Evolutionary conservation across 2,329 filamentous ascomycete genomes (phyloP).

Genomic region (Penicillium occitanis): DNA sequence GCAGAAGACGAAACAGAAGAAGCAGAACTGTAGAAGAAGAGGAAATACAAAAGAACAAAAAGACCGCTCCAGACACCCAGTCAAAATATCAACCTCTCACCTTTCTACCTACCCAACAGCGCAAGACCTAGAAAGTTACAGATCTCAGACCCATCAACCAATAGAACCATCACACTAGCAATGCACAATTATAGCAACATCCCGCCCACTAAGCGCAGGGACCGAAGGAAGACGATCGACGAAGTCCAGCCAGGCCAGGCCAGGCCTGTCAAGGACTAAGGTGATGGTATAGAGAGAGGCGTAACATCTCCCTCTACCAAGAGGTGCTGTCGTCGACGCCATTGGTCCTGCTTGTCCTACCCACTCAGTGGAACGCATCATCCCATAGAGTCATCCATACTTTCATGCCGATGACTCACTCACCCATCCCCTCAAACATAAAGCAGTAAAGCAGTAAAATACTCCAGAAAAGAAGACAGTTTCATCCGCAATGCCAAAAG

Average conservation of each 20-base stretch:
- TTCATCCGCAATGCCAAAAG: not conserved
- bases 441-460: no score
- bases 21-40: not conserved
- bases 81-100: not conserved
- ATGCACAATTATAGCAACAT: constrained; percentile 11
- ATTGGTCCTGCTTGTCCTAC: not conserved
- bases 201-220: not conserved
- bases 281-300: not conserved
- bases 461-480: not conserved
- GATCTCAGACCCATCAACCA: not conserved
- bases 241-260: not conserved
- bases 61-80: constrained; percentile 1
- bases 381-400: not conserved
- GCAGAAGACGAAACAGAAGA: not conserved
- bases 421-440: no score
- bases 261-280: not conserved
- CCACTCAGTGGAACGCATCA: not conserved
- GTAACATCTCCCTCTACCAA: not conserved
- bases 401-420: not conserved
- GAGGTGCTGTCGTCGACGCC: not conserved
- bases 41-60: constrained; percentile 1
- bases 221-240: not conserved
- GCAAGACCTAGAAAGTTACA: not conserved
- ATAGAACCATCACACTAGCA: not conserved
- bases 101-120: not conserved